A percentile compares a stretch with the other conserved stretches of the same genome.
Evolutionary conservation across 2,329 filamentous ascomycete genomes (phyloP).

Genomic region (Colletotrichum tropicicola): DNA sequence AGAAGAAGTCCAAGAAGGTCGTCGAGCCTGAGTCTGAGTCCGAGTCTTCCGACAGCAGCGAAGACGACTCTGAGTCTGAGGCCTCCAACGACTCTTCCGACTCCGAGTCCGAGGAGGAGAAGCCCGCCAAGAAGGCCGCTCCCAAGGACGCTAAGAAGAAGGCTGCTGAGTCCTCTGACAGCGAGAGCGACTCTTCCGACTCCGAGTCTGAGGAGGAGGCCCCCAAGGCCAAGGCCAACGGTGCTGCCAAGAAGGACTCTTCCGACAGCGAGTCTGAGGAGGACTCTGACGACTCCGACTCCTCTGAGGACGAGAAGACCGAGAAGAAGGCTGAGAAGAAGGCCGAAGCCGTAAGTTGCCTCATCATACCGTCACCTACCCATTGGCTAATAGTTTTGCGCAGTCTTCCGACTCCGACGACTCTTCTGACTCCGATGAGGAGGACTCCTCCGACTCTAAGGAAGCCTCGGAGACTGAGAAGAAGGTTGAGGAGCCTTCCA

Average conservation of each 20-base stretch:
- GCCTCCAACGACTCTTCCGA: constrained; percentile 29
- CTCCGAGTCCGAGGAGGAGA: constrained; percentile 36
- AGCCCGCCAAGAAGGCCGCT: constrained; percentile 31
- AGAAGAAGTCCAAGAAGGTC: constrained; percentile 52
- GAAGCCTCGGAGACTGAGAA: constrained; percentile 46
- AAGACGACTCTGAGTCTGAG: constrained; percentile 36
- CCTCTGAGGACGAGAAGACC: constrained; percentile 40
- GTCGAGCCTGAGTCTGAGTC: constrained; percentile 43
- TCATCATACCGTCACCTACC: not conserved
- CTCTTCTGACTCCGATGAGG: constrained; percentile 43
- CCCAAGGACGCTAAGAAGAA: constrained; percentile 33
- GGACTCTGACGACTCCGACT: constrained; percentile 40
- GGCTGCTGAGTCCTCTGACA: constrained; percentile 29
- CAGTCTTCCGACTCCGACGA: constrained; percentile 41
- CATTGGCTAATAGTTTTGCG: not conserved
- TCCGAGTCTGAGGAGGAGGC: constrained; percentile 49
- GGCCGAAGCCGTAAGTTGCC: constrained; percentile 28
- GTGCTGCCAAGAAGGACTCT: constrained; percentile 43
- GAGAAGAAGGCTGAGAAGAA: constrained; percentile 33
- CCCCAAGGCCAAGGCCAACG: constrained; percentile 44
- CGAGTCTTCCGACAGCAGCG: constrained; percentile 31
- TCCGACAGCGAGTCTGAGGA: constrained; percentile 39
- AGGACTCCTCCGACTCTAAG: constrained; percentile 43
- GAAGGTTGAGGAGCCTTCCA: constrained; percentile 60
- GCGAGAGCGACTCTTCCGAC: constrained; percentile 44